Conservation (phyloP, 306 rosid genomes). For the Boehmeria nivea region DNA sequence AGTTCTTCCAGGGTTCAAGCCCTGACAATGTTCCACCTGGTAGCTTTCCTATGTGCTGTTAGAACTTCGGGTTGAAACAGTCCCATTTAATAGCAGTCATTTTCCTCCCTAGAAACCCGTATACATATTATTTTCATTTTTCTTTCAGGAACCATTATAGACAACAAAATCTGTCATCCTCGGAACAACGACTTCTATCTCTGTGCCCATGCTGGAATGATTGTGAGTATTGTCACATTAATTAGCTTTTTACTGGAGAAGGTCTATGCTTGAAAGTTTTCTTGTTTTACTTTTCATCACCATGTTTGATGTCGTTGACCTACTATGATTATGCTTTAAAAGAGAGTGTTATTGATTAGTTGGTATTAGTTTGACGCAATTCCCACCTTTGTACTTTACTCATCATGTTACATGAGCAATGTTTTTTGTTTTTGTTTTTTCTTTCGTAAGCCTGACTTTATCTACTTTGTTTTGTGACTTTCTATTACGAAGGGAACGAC, state of each 20-base stretch:
- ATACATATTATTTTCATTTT: background rate
- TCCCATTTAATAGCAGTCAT: too few relatives aligned
- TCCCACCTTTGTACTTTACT: too few relatives aligned
- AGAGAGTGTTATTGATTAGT: too few relatives aligned
- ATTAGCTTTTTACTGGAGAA: too few relatives aligned
- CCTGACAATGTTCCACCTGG: conserved; percentile 96
- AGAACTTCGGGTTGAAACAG: too few relatives aligned
- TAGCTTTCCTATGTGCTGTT: conserved; percentile 3
- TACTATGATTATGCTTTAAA: too few relatives aligned
- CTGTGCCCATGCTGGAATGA: conserved; percentile 98
- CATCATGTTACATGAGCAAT: too few relatives aligned
- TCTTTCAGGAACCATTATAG: conserved; percentile 77
- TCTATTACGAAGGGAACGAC: conserved; percentile 67
- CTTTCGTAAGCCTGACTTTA: background rate
- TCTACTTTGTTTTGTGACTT: background rate
- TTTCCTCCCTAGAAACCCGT: background rate
- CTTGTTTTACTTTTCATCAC: background rate
- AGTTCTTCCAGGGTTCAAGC: conserved; percentile 60
- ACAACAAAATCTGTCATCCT: conserved; percentile 83
- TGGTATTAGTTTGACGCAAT: too few relatives aligned
- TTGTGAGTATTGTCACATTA: conserved; percentile 46
- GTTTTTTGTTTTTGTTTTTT: too few relatives aligned
- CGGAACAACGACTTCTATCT: conserved; percentile 78
- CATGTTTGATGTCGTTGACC: background rate
- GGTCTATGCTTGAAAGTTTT: too few relatives aligned